phyloP scores from a whole-genome alignment of 108 stramenopile species.

The Seminavis robusta region DNA sequence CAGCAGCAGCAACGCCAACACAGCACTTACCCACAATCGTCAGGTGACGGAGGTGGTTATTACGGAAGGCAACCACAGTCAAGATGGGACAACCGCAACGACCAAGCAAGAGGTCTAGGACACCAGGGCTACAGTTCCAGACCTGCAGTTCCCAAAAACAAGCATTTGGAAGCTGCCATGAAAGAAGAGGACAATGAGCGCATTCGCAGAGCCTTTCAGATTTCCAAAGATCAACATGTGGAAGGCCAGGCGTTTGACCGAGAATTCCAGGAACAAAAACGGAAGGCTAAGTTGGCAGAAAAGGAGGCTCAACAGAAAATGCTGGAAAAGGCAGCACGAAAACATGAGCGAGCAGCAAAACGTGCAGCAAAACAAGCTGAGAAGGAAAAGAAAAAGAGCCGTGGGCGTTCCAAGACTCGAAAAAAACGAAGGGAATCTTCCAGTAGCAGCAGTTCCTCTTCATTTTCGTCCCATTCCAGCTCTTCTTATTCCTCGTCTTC shows the following conservation, averaged over 20 bases:
- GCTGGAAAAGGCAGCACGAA: conserved; percentile 31
- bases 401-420: conserved; percentile 9
- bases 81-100: background rate
- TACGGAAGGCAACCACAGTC: background rate
- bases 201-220: conserved; percentile 32
- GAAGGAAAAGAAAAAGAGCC: conserved; percentile 5
- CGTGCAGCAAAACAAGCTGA: background rate
- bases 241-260: conserved; percentile 83
- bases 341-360: background rate
- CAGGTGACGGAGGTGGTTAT: background rate
- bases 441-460: background rate
- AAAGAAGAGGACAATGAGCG: conserved; percentile 60
- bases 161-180: conserved; percentile 30
- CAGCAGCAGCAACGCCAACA: background rate
- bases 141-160: conserved; percentile 22
- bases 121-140: background rate
- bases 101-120: background rate
- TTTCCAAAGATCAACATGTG: conserved; percentile 26
- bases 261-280: conserved; percentile 56
- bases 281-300: conserved; percentile 51
- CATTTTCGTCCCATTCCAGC: background rate
- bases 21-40: background rate
- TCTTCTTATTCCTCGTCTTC: conserved; percentile 3
- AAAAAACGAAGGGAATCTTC: conserved; percentile 1
- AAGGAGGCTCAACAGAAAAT: conserved; percentile 47